Percentiles rank a stretch among this genome's conserved stretches.
Evolutionary conservation across 495 filamentous ascomycete genomes (phyloP).

Genomic region (Hapsidospora chrysogenum): DNA sequence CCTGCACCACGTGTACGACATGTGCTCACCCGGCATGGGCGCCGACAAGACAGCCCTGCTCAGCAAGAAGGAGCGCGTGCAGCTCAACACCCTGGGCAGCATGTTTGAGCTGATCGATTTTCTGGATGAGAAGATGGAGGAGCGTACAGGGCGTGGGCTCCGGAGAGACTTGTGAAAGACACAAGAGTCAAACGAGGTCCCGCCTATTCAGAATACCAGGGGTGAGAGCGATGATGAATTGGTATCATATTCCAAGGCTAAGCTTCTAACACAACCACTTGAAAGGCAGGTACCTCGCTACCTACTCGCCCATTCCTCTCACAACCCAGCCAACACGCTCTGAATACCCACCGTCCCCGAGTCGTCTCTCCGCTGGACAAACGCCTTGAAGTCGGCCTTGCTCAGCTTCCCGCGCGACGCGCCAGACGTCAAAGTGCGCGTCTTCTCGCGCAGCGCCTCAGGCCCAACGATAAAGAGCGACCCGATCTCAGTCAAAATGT

Average conservation of each 20-base stretch:
- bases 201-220: no score
- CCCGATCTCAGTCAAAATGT: constrained; percentile 84
- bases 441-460: constrained; percentile 68
- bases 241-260: no score
- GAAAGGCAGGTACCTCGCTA: no score
- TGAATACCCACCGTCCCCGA: constrained; percentile 65
- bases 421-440: constrained; percentile 37
- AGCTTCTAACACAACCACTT: no score
- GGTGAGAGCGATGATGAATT: no score
- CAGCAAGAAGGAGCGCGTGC: constrained; percentile 30
- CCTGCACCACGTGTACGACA: constrained; percentile 46
- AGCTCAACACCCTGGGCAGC: constrained; percentile 29
- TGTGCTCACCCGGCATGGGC: constrained; percentile 36
- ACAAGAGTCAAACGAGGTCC: neutral
- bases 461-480: constrained; percentile 89
- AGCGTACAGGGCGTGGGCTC: constrained; percentile 8
- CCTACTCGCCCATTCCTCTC: neutral
- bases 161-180: constrained; percentile 2
- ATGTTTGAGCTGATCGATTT: constrained; percentile 45
- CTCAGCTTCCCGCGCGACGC: constrained; percentile 27
- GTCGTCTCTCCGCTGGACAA: constrained; percentile 71
- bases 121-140: constrained; percentile 30
- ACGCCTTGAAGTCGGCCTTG: constrained; percentile 66
- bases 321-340: constrained; percentile 45
- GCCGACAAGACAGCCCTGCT: constrained; percentile 28